phyloP scores from a whole-genome alignment of 345 rosid species.

The Atalantia buxifolia region DNA sequence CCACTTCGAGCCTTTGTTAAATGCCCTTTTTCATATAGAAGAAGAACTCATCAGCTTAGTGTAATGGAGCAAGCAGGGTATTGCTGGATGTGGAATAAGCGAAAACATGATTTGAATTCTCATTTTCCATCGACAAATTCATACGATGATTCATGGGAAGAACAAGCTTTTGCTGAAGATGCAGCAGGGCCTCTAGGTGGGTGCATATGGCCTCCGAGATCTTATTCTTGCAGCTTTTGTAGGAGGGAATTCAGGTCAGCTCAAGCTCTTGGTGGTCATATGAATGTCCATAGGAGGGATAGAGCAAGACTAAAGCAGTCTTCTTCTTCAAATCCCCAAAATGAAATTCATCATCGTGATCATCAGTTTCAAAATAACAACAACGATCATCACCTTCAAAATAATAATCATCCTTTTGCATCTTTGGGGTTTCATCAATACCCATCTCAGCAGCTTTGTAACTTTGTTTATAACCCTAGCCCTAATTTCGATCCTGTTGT shows the following conservation, averaged over 20 bases:
- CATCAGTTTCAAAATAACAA: slow-evolving; percentile 15
- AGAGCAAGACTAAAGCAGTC: slow-evolving; percentile 79
- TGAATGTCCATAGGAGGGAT: slow-evolving; percentile 94
- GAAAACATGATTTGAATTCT: slow-evolving; percentile 36
- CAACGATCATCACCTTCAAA: neutral
- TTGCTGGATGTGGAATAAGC: slow-evolving; percentile 48
- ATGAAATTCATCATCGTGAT: slow-evolving; percentile 28
- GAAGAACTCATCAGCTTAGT: neutral
- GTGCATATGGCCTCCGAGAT: slow-evolving; percentile 90
- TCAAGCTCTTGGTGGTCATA: slow-evolving; percentile 94
- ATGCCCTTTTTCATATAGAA: neutral
- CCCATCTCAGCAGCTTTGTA: slow-evolving; percentile 38
- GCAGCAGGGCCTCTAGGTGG: slow-evolving; percentile 59
- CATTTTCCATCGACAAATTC: slow-evolving; percentile 31
- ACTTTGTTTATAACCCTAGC: slow-evolving; percentile 56
- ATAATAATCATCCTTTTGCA: slow-evolving; percentile 24
- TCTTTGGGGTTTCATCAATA: slow-evolving; percentile 36
- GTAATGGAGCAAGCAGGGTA: slow-evolving; percentile 39
- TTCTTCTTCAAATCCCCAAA: slow-evolving; percentile 34
- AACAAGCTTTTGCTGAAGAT: slow-evolving; percentile 83
- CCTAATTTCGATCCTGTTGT: slow-evolving; percentile 44
- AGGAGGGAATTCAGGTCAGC: slow-evolving; percentile 83
- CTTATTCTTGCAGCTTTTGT: slow-evolving; percentile 81
- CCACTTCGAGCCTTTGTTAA: neutral
- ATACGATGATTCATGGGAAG: slow-evolving; percentile 80